A percentile compares a stretch with the other conserved stretches of the same genome.
Evolutionary conservation across 805 yeast species (phyloP).

Genomic region (Sporopachydermia quercuum): DNA sequence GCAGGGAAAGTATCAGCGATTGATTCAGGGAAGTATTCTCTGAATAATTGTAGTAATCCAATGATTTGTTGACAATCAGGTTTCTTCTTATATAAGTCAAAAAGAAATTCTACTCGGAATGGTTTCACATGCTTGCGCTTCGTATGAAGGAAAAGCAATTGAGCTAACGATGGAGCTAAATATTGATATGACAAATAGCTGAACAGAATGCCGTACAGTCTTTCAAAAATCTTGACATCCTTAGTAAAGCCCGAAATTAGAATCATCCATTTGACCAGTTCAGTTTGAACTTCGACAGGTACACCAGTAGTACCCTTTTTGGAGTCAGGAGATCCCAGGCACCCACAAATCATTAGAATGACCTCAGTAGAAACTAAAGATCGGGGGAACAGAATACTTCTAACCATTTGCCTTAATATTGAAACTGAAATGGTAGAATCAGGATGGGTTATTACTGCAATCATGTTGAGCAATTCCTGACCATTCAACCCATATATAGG

Average conservation of each 20-base stretch:
- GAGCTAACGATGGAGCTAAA: constrained; percentile 11
- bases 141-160: constrained; percentile 10
- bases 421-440: constrained; percentile 4
- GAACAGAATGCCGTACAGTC: constrained; percentile 10
- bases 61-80: constrained; percentile 10
- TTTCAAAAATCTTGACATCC: constrained; percentile 6
- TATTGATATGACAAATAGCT: constrained; percentile 8
- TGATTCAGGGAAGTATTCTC: constrained; percentile 12
- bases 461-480: constrained; percentile 1
- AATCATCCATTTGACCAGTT: constrained; percentile 11
- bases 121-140: constrained; percentile 8
- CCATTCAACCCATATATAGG: neutral
- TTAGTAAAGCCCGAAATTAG: constrained; percentile 8
- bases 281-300: constrained; percentile 6
- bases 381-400: constrained; percentile 9
- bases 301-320: neutral
- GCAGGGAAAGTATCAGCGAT: constrained; percentile 15
- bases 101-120: constrained; percentile 11
- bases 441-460: neutral
- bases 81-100: constrained; percentile 11
- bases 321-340: constrained; percentile 16
- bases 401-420: constrained; percentile 4
- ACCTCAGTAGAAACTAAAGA: constrained; percentile 13
- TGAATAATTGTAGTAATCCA: constrained; percentile 13
- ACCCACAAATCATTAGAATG: constrained; percentile 15